Conservation (phyloP, 768 basidiomycete species). For the Rhodotorula kratochvilovae region DNA sequence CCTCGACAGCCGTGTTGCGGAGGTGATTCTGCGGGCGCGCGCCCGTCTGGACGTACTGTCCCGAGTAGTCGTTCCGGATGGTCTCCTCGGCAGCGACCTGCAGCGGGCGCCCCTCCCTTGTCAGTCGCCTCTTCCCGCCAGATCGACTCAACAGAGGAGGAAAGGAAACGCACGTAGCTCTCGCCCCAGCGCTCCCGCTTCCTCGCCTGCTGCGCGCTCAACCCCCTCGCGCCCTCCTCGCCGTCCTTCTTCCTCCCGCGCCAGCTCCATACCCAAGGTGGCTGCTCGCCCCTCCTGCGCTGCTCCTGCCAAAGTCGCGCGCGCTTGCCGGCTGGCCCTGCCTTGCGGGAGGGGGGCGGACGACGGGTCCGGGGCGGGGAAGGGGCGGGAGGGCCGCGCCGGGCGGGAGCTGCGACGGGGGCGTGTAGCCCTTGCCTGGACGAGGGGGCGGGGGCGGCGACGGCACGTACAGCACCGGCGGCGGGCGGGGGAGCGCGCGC, state of each 20-base stretch:
- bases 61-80: slow-evolving; percentile 89
- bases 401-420: not conserved
- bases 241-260: not conserved
- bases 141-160: too few species aligned
- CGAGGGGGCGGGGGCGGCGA: not conserved
- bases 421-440: not conserved
- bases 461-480: not conserved
- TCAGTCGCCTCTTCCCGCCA: not conserved
- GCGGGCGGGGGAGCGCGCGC: not conserved
- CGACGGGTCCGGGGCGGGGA: not conserved
- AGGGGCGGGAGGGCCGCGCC: not conserved
- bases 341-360: slow-evolving; percentile 1
- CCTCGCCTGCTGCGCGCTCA: slow-evolving; percentile 11
- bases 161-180: slow-evolving; percentile 22
- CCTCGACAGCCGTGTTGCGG: slow-evolving; percentile 77
- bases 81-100: slow-evolving; percentile 90
- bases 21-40: slow-evolving; percentile 95
- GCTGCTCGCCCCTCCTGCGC: slow-evolving; percentile 13
- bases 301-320: slow-evolving; percentile 26
- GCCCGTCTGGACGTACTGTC: slow-evolving; percentile 81
- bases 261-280: not conserved
- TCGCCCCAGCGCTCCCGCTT: slow-evolving; percentile 20
- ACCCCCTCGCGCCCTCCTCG: not conserved
- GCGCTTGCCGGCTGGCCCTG: slow-evolving; percentile 18
- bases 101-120: too few species aligned